A percentile compares a stretch with the other conserved stretches of the same genome.
These are phyloP conservation scores for Apiospora malaysiana DNA, from an alignment of 2,329 filamentous ascomycete genomes.

Conservation along the genomic window DNA sequence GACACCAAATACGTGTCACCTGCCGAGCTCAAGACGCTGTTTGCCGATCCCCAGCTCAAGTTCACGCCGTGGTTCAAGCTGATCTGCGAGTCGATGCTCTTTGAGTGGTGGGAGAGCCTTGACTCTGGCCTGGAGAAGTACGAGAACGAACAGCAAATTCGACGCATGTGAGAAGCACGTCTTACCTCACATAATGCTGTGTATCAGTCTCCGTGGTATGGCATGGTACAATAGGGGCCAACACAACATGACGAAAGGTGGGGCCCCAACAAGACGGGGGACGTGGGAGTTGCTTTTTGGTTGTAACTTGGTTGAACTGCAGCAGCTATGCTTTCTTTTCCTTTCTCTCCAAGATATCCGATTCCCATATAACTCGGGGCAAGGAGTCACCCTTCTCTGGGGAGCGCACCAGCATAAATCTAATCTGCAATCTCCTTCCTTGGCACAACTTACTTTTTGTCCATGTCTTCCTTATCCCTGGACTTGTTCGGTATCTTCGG, in stretches of 20 bases:
- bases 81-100: slow-evolving; percentile 96
- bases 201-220: background rate
- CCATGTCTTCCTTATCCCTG: background rate
- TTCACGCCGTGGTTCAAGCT: slow-evolving; percentile 99
- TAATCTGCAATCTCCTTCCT: slow-evolving; percentile 14
- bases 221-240: slow-evolving; percentile 5
- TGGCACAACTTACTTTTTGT: slow-evolving; percentile 1
- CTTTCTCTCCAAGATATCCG: slow-evolving; percentile 3
- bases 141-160: slow-evolving; percentile 83
- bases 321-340: background rate
- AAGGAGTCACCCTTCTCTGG: background rate
- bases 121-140: slow-evolving; percentile 84
- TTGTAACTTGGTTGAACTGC: slow-evolving; percentile 4
- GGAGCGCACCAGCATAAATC: slow-evolving; percentile 12
- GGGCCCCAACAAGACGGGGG: slow-evolving; percentile 11
- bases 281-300: slow-evolving; percentile 11
- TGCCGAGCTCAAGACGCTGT: slow-evolving; percentile 83
- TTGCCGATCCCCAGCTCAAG: slow-evolving; percentile 77
- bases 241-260: slow-evolving; percentile 12
- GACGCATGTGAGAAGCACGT: slow-evolving; percentile 68
- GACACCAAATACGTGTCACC: slow-evolving; percentile 84
- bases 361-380: slow-evolving; percentile 3
- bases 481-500: background rate
- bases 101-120: slow-evolving; percentile 94
- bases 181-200: slow-evolving; percentile 8